These are phyloP conservation scores for Crotalaria pallida DNA, from an alignment of 306 rosid genomes.

Conservation along the genomic window DNA sequence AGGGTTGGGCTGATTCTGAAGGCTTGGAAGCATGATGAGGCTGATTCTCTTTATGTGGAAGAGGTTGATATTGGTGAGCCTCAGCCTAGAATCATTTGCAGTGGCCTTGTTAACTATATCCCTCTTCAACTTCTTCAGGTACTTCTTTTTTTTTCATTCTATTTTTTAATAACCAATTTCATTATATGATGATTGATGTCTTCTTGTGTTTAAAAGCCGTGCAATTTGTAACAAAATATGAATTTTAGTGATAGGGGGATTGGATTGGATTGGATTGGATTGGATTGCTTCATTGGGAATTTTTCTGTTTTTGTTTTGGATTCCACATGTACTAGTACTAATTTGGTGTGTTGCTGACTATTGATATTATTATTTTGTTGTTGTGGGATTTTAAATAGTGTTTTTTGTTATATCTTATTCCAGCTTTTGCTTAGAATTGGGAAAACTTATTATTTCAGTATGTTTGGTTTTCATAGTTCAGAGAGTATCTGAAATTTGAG, in stretches of 20 bases:
- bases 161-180: neutral
- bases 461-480: too few relatives aligned
- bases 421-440: too few relatives aligned
- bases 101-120: constrained; percentile 75
- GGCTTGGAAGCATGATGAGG: constrained; percentile 92
- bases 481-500: too few relatives aligned
- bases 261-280: too few relatives aligned
- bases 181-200: too few relatives aligned
- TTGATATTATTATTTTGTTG: too few relatives aligned
- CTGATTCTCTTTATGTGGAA: constrained; percentile 86
- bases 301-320: neutral
- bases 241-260: neutral
- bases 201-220: neutral
- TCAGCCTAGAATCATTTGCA: constrained; percentile 83
- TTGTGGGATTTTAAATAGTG: too few relatives aligned
- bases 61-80: constrained; percentile 82
- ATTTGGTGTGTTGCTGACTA: neutral
- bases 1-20: constrained; percentile 71
- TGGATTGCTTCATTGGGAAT: neutral
- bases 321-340: neutral
- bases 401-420: too few relatives aligned
- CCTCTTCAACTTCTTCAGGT: constrained; percentile 76
- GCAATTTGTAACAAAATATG: neutral
- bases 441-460: too few relatives aligned
- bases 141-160: neutral